These are phyloP conservation scores for Phytophthora sp. DNA, from an alignment of 352 stramenopile genomes.

Conservation along the genomic window DNA sequence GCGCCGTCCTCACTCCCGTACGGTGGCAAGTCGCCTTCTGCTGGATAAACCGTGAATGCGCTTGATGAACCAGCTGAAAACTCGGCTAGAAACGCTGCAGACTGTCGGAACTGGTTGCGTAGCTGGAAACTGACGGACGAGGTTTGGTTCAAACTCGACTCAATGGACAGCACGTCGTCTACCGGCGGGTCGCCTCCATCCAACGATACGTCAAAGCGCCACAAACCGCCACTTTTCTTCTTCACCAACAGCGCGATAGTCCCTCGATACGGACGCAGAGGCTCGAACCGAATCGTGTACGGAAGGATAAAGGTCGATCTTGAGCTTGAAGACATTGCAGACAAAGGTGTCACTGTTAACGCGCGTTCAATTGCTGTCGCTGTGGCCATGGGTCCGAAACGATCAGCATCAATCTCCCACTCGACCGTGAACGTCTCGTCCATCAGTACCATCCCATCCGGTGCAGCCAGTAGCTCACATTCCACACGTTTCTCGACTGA, in stretches of 20 bases:
- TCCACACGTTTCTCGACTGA: slow-evolving; percentile 64
- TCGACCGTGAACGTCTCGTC: slow-evolving; percentile 60
- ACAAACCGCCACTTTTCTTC: slow-evolving; percentile 82
- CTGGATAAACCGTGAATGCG: slow-evolving; percentile 90
- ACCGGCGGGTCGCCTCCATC: slow-evolving; percentile 81
- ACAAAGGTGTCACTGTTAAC: slow-evolving; percentile 49
- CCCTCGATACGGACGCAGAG: slow-evolving; percentile 84
- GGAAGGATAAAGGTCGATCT: slow-evolving; percentile 33
- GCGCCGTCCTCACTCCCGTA: slow-evolving; percentile 75
- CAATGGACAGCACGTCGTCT: slow-evolving; percentile 89
- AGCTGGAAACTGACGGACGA: slow-evolving; percentile 88
- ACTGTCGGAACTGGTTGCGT: slow-evolving; percentile 85
- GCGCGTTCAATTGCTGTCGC: slow-evolving; percentile 54
- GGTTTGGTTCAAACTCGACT: slow-evolving; percentile 87
- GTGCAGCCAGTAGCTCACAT: slow-evolving; percentile 65
- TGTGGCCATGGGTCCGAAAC: slow-evolving; percentile 62
- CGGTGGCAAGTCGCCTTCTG: slow-evolving; percentile 72
- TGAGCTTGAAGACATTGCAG: slow-evolving; percentile 7
- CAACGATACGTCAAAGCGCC: slow-evolving; percentile 88
- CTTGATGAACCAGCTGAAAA: slow-evolving; percentile 88
- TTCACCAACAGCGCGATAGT: slow-evolving; percentile 77
- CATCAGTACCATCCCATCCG: slow-evolving; percentile 45
- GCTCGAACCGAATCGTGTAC: slow-evolving; percentile 83
- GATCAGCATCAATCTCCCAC: slow-evolving; percentile 69
- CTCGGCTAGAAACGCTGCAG: slow-evolving; percentile 81